These are phyloP conservation scores for Apiospora sp. DNA, from an alignment of 2,329 filamentous ascomycete genomes.

Conservation along the genomic window DNA sequence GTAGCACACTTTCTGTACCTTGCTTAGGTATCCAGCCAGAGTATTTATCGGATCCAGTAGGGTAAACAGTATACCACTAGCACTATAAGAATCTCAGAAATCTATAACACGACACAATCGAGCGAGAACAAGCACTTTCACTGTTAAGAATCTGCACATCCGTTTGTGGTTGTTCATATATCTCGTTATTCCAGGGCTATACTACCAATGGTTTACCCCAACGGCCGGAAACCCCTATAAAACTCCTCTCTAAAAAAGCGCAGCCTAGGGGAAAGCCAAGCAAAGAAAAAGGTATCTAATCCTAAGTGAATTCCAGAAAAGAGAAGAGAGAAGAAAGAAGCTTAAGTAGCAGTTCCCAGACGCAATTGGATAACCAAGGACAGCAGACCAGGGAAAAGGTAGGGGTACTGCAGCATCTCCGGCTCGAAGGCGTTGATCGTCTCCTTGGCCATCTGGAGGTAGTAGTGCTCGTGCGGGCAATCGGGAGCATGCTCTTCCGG, in stretches of 20 bases:
- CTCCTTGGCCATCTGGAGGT: slow-evolving; percentile 61
- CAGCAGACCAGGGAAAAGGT: slow-evolving; percentile 86
- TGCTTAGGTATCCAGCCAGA: no score
- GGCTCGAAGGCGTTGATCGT: slow-evolving; percentile 88
- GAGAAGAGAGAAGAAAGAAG: not conserved
- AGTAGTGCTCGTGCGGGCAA: not conserved
- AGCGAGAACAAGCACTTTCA: no score
- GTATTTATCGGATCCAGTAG: no score
- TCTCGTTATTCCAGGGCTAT: not conserved
- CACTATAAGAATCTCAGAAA: no score
- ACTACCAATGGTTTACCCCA: not conserved
- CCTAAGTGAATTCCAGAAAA: not conserved
- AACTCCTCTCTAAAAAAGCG: not conserved
- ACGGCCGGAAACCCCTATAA: not conserved
- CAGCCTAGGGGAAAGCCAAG: not conserved
- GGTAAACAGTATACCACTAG: no score
- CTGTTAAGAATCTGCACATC: no score
- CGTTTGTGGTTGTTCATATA: no score
- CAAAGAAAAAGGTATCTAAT: not conserved
- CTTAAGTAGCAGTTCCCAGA: not conserved
- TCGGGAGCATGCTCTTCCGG: slow-evolving; percentile 45
- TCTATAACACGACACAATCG: no score
- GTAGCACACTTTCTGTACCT: no score
- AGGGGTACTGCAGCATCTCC: slow-evolving; percentile 91
- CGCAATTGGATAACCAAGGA: slow-evolving; percentile 59